A percentile compares a stretch with the other conserved stretches of the same genome.
Evolutionary conservation across 148 eudicot species (phyloP).

Genomic region (Amaranthus palmeri): DNA sequence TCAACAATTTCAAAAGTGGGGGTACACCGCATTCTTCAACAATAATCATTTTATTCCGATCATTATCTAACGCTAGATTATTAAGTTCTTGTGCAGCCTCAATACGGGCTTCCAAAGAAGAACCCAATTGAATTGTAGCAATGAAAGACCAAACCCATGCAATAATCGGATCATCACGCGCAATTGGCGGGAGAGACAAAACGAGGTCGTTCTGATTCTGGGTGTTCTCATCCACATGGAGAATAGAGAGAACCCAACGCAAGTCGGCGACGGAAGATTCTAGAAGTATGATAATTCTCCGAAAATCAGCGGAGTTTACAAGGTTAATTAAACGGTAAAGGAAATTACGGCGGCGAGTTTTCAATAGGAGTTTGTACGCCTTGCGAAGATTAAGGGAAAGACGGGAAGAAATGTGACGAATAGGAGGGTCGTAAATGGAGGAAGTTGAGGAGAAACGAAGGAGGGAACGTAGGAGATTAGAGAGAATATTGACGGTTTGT

Average conservation of each 20-base stretch:
- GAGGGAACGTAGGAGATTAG: slow-evolving; percentile 46
- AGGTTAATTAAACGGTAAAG: slow-evolving; percentile 47
- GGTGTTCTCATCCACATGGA: slow-evolving; percentile 18
- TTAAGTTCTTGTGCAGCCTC: slow-evolving; percentile 56
- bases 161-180: slow-evolving; percentile 71
- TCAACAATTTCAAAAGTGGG: slow-evolving; percentile 56
- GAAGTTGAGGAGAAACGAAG: slow-evolving; percentile 34
- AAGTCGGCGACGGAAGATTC: slow-evolving; percentile 61
- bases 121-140: slow-evolving; percentile 40
- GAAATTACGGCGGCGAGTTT: slow-evolving; percentile 51
- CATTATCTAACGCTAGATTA: slow-evolving; percentile 56
- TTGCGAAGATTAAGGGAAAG: slow-evolving; percentile 34
- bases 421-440: slow-evolving; percentile 50
- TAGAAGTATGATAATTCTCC: slow-evolving; percentile 33
- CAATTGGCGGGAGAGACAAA: slow-evolving; percentile 72
- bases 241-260: slow-evolving; percentile 54
- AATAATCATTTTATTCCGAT: slow-evolving; percentile 68
- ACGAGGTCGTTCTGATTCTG: slow-evolving; percentile 11
- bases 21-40: slow-evolving; percentile 72
- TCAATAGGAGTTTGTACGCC: slow-evolving; percentile 39
- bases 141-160: slow-evolving; percentile 77
- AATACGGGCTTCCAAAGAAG: slow-evolving; percentile 30
- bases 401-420: slow-evolving; percentile 46
- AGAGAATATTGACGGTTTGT: slow-evolving; percentile 33
- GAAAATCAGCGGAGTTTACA: slow-evolving; percentile 59